Evolutionary conservation across 148 eudicot species (phyloP).

Genomic region (Spergularia marina): DNA sequence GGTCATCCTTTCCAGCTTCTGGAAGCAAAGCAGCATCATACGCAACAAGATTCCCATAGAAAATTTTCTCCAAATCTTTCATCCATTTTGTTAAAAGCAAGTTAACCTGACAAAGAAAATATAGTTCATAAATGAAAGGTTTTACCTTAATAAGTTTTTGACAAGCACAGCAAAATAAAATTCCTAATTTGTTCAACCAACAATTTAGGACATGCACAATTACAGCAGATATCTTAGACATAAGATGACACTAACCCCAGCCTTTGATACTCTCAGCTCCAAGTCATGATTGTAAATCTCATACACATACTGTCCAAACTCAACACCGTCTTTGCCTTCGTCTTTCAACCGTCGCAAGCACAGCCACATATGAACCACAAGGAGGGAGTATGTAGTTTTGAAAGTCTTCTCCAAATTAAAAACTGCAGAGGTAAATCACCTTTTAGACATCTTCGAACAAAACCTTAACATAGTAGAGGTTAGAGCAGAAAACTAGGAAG

Average conservation of each 20-base stretch:
- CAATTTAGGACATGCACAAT: neutral
- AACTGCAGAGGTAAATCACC: conserved; percentile 48
- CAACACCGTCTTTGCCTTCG: conserved; percentile 89
- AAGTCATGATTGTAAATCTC: conserved; percentile 95
- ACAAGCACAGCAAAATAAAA: neutral
- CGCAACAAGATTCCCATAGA: conserved; percentile 92
- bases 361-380: conserved; percentile 95
- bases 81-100: conserved; percentile 82
- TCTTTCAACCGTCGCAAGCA: conserved; percentile 83
- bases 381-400: conserved; percentile 84
- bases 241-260: conserved; percentile 74
- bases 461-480: conserved; percentile 1
- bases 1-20: conserved; percentile 77
- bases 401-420: conserved; percentile 93
- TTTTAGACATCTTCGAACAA: conserved; percentile 13
- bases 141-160: neutral
- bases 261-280: conserved; percentile 92
- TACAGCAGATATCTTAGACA: neutral
- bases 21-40: conserved; percentile 84
- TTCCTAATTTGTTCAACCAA: neutral
- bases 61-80: conserved; percentile 95
- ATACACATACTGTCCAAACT: conserved; percentile 88
- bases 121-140: neutral
- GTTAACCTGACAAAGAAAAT: conserved; percentile 64
- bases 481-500: neutral